phyloP scores from a whole-genome alignment of 805 yeast species.

The Candida pseudofarinosa region DNA sequence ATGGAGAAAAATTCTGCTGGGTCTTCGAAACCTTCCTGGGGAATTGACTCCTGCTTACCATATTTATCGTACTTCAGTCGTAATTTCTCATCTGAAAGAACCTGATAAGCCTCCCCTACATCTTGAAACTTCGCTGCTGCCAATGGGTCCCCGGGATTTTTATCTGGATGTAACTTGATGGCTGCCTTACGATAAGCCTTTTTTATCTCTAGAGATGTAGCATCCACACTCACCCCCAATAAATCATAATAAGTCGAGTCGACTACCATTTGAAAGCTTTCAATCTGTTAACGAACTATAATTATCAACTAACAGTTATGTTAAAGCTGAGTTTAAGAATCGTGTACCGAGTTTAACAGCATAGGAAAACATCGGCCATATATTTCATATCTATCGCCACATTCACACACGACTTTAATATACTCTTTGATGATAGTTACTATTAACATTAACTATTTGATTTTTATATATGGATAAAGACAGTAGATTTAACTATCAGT shows the following conservation, averaged over 20 bases:
- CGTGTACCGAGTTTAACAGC: neutral
- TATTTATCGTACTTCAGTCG: constrained; percentile 68
- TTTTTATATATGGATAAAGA: too few species aligned
- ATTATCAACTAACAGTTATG: neutral
- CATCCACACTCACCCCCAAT: constrained; percentile 28
- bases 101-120: constrained; percentile 72
- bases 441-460: too few species aligned
- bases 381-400: neutral
- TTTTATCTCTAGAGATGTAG: constrained; percentile 41
- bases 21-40: constrained; percentile 65
- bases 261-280: constrained; percentile 34
- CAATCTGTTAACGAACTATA: neutral
- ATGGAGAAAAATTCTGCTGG: constrained; percentile 80
- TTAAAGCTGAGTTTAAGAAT: neutral
- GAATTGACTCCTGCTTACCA: constrained; percentile 68
- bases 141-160: constrained; percentile 42
- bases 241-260: constrained; percentile 42
- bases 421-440: too few species aligned
- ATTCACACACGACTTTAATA: neutral
- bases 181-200: constrained; percentile 45
- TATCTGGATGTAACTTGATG: constrained; percentile 41
- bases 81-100: constrained; percentile 59
- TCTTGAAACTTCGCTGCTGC: constrained; percentile 45
- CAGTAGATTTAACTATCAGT: neutral
- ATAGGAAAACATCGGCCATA: neutral